Conservation (phyloP, 2,329 filamentous ascomycete genomes). For the Penicillium sclerotiorum region DNA sequence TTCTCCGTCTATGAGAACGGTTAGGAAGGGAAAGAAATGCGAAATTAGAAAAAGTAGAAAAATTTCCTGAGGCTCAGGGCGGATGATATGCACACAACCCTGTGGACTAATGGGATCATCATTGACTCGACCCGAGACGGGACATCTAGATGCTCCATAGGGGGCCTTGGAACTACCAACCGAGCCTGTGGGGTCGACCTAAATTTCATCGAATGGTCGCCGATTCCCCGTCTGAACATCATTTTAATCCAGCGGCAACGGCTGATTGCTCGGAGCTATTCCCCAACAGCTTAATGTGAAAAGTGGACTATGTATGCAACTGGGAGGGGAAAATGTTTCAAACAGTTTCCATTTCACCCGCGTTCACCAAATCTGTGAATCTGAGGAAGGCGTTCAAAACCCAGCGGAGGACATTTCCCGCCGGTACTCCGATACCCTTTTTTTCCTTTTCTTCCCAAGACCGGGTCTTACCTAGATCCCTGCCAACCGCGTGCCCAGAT, state of each 20-base stretch:
- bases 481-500: not conserved
- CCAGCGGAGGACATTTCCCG: not conserved
- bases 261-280: too few species aligned
- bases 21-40: too few species aligned
- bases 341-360: not conserved
- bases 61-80: conserved; percentile 5
- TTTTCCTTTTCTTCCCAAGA: not conserved
- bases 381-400: not conserved
- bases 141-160: not conserved
- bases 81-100: conserved; percentile 1
- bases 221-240: not conserved
- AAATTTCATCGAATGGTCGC: not conserved
- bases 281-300: not conserved
- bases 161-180: not conserved
- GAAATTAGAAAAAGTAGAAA: conserved; percentile 1
- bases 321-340: not conserved
- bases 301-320: not conserved
- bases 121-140: not conserved
- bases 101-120: conserved; percentile 6
- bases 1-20: too few species aligned
- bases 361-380: not conserved
- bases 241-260: not conserved
- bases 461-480: not conserved
- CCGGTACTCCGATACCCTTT: not conserved
- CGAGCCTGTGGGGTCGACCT: not conserved